phyloP scores from a whole-genome alignment of 2,329 filamentous ascomycete species.

The Sporothrix luriei region DNA sequence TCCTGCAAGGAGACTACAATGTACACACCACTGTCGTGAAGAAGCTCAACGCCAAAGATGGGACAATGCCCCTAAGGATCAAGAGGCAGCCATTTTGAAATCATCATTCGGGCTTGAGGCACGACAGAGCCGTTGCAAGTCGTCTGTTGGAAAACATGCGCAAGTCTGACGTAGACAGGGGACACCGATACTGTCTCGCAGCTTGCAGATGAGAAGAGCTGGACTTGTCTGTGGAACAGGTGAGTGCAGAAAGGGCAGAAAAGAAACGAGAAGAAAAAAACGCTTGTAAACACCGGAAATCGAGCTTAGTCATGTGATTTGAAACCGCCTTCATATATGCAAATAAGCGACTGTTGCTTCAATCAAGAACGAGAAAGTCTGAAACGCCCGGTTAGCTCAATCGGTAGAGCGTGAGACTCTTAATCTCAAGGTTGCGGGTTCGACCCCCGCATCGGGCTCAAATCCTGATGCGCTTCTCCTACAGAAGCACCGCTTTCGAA shows the following conservation, averaged over 20 bases:
- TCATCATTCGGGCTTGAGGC: background rate
- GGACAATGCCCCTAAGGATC: background rate
- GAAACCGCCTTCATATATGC: background rate
- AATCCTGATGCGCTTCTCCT: constrained; percentile 44
- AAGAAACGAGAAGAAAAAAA: background rate
- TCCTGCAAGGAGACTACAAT: background rate
- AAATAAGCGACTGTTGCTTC: background rate
- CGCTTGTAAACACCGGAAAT: background rate
- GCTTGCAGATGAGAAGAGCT: no score
- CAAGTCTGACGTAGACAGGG: background rate
- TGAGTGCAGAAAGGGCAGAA: no score
- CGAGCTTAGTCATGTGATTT: background rate
- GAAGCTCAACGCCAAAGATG: background rate
- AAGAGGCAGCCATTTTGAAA: background rate
- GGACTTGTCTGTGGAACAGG: background rate
- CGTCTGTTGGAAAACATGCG: background rate
- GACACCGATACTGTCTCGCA: no score
- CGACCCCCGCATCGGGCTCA: constrained; percentile 54
- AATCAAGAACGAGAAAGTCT: constrained; percentile 27
- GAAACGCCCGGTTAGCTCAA: constrained; percentile 63
- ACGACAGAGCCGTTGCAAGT: background rate
- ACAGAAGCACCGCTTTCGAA: constrained; percentile 30
- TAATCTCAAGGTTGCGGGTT: constrained; percentile 48
- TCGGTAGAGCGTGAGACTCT: constrained; percentile 75
- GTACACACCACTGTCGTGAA: background rate